Evolutionary conservation across 768 basidiomycete genomes (phyloP).

Genomic region (Podaxis sp.): DNA sequence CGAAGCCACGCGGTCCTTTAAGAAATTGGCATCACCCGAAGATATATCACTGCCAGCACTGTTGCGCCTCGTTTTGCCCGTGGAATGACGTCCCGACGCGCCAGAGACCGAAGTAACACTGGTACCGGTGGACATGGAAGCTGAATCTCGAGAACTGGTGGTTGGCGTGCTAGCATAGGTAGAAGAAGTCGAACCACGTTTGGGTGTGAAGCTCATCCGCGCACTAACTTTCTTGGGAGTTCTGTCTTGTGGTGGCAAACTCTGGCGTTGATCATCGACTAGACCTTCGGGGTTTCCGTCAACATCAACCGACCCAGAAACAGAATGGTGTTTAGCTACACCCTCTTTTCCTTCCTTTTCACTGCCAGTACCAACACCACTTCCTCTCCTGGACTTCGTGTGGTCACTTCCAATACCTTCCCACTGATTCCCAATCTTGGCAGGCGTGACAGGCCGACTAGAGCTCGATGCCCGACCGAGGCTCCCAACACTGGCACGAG

Average conservation of each 20-base stretch:
- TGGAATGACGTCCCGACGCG: constrained; percentile 71
- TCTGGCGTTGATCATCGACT: constrained; percentile 6
- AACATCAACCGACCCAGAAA: constrained; percentile 38
- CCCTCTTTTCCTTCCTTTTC: constrained; percentile 14
- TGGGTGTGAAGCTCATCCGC: constrained; percentile 77
- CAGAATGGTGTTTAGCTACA: constrained; percentile 1
- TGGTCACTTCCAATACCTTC: constrained; percentile 57
- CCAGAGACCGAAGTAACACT: constrained; percentile 77
- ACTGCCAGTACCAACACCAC: constrained; percentile 41
- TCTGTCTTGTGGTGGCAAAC: constrained; percentile 51
- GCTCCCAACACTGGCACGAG: constrained; percentile 76
- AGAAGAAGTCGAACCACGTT: constrained; percentile 88
- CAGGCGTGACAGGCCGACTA: constrained; percentile 76
- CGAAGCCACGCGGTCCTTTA: constrained; percentile 69
- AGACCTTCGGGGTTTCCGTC: constrained; percentile 32
- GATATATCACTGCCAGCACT: constrained; percentile 88
- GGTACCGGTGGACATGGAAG: constrained; percentile 75
- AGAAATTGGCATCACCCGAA: constrained; percentile 60
- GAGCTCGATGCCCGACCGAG: constrained; percentile 63
- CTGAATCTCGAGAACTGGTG: constrained; percentile 85
- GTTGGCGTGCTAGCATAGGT: constrained; percentile 78
- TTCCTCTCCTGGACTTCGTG: constrained; percentile 38
- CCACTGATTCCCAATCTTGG: constrained; percentile 69
- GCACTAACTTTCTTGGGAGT: constrained; percentile 67
- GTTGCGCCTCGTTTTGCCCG: constrained; percentile 67